Base-by-base conservation (phyloP, 2,329 filamentous ascomycete genomes). In the Xylaria sp. region DNA sequence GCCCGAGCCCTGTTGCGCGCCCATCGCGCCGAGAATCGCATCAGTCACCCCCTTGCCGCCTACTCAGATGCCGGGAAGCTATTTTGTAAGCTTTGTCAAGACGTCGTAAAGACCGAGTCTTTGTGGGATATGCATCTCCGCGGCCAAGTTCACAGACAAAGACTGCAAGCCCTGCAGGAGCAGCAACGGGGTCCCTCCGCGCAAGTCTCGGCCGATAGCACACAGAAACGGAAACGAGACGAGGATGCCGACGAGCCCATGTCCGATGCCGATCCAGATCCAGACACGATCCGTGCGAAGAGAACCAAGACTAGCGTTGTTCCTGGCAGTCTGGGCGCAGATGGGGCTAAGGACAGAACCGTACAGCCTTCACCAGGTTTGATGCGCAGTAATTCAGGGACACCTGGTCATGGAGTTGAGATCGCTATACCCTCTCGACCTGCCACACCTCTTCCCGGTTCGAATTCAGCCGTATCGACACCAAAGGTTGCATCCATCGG, bases 1-100 rank as follows among this genome's bases (percentile, higher is more conserved):
- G 87, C 91, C 30, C 88, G 91, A 68, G 84, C 89, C 42, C 83
- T 96, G 53, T 82, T 95, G 59, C 89, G 90, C 67, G 88, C 87
- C 69, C 89, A 93, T 74, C 86, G 90, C 65, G 85, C 86, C 58
- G 83, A 88, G 63, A 86, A 91, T 59, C 84, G 88, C 65, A 86
- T 92, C 68, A 81, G 86, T 55, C 87, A 91, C 67, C 84, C 87
- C 3, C 79, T 87, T 67, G 86, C 87, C 48, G 77, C 80, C 57
- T 91, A 91, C 75, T 85, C 86, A 4, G 81, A 85, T 63, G 79
- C 83, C 11, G 88, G 88, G 62, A 86, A 84, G 68, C 81, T 91
- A 0, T 75, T 85, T 34, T 92, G 89, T 75, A 82, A 80, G 61
- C 74, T 88, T 23, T 92, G 89, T 70, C 83, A 82, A 69, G 79